A percentile compares a stretch with the other conserved stretches of the same genome.
Evolutionary conservation across 225 moss, liverwort and hornwort species (phyloP).

Genomic region (Sphagnum tenellum): DNA sequence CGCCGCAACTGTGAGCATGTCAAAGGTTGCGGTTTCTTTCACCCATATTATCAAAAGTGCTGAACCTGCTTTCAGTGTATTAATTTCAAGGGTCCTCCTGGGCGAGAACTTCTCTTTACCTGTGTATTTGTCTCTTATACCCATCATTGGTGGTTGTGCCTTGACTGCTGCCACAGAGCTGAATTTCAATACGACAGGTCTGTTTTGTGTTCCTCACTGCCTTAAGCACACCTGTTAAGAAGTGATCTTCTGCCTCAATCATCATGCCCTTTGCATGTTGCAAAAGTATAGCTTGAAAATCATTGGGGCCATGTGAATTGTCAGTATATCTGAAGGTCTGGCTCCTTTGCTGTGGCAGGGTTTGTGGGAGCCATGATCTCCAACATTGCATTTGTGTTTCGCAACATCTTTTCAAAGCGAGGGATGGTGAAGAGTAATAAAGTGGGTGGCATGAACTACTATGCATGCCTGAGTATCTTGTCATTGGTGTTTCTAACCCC

Average conservation of each 20-base stretch:
- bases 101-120: constrained; percentile 1
- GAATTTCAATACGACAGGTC: constrained; percentile 3
- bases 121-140: constrained; percentile 6
- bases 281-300: no score
- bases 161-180: constrained; percentile 4
- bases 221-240: constrained; percentile 52
- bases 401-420: constrained; percentile 9
- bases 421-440: constrained; percentile 5
- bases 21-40: constrained; percentile 18
- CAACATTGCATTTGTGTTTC: constrained; percentile 8
- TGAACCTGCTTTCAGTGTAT: constrained; percentile 7
- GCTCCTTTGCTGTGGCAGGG: constrained; percentile 37
- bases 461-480: constrained; percentile 4
- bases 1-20: constrained; percentile 96
- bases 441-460: constrained; percentile 6
- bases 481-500: constrained; percentile 1
- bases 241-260: background rate
- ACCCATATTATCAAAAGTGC: constrained; percentile 10
- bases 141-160: constrained; percentile 2
- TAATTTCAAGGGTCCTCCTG: constrained; percentile 13
- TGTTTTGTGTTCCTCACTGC: constrained; percentile 40
- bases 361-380: constrained; percentile 51
- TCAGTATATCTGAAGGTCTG: constrained; percentile 6
- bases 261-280: no score
- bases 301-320: background rate